Conservation (phyloP, 2,329 filamentous ascomycete species). For the Neurospora crassa region DNA sequence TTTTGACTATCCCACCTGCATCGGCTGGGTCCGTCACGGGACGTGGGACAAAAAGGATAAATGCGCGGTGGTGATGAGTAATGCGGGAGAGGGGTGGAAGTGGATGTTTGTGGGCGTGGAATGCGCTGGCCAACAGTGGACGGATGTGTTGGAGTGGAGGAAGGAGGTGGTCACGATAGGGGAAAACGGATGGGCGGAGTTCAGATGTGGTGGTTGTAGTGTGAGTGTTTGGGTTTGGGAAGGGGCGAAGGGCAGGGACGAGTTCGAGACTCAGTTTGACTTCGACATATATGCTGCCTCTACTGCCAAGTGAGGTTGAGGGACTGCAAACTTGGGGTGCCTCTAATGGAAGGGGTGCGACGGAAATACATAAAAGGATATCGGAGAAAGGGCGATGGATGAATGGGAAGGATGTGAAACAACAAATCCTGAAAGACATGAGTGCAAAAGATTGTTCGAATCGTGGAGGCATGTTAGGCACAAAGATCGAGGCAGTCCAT, state of each 20-base stretch:
- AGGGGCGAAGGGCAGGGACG: conserved; percentile 39
- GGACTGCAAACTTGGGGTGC: neutral
- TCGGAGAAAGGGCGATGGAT: neutral
- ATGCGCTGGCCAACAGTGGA: conserved; percentile 54
- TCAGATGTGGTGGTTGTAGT: conserved; percentile 43
- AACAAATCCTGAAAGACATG: neutral
- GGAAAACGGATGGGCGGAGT: conserved; percentile 48
- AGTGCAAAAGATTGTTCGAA: neutral
- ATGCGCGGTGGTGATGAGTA: conserved; percentile 48
- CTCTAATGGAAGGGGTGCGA: neutral
- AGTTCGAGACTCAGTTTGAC: conserved; percentile 22
- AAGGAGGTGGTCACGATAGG: conserved; percentile 49
- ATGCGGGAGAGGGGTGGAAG: conserved; percentile 23
- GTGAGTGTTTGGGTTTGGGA: conserved; percentile 51
- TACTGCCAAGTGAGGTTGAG: neutral
- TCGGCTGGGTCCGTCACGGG: conserved; percentile 49
- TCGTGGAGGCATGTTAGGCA: neutral
- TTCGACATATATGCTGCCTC: neutral
- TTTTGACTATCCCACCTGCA: conserved; percentile 48
- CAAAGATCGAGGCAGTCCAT: neutral
- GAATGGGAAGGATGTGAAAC: neutral
- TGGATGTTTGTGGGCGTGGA: conserved; percentile 53
- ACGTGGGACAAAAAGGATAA: conserved; percentile 36
- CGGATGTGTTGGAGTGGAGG: conserved; percentile 50
- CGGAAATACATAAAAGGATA: neutral